Evolutionary conservation across 1,139 yeast genomes (phyloP).

Genomic region (Suhomyces guaymorum): DNA sequence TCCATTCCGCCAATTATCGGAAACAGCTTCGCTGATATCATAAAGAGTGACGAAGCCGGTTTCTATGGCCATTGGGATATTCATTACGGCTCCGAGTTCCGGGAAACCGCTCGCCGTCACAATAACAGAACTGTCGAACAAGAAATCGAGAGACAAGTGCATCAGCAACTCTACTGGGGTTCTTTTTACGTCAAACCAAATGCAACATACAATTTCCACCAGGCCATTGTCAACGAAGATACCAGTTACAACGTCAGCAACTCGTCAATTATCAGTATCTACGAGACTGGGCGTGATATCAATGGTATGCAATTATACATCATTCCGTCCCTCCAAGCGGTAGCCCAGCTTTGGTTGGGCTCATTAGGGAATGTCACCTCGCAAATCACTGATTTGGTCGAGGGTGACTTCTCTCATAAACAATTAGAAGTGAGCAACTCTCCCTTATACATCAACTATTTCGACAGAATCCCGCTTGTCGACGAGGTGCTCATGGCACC

Average conservation of each 20-base stretch:
- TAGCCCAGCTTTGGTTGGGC: slow-evolving; percentile 24
- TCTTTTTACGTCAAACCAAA: slow-evolving; percentile 43
- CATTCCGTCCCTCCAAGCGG: slow-evolving; percentile 22
- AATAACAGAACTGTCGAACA: slow-evolving; percentile 21
- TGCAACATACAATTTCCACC: slow-evolving; percentile 24
- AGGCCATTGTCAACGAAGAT: slow-evolving; percentile 31
- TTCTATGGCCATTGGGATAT: slow-evolving; percentile 25
- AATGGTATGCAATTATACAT: slow-evolving; percentile 30
- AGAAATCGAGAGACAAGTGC: slow-evolving; percentile 37
- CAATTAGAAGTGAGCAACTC: slow-evolving; percentile 27
- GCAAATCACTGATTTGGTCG: slow-evolving; percentile 9
- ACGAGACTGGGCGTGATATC: slow-evolving; percentile 48
- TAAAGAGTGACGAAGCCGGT: slow-evolving; percentile 23
- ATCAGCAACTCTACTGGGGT: slow-evolving; percentile 49
- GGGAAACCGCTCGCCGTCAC: slow-evolving; percentile 19
- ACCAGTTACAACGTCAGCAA: slow-evolving; percentile 28
- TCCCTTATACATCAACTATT: slow-evolving; percentile 37
- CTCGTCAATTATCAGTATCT: slow-evolving; percentile 26
- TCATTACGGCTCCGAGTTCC: slow-evolving; percentile 17
- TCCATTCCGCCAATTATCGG: slow-evolving; percentile 39
- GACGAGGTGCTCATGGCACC: slow-evolving; percentile 61
- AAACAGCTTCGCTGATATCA: slow-evolving; percentile 20
- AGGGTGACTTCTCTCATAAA: slow-evolving; percentile 15
- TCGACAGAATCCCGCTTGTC: slow-evolving; percentile 53
- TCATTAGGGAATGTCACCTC: slow-evolving; percentile 13